phyloP scores from a whole-genome alignment of 306 rosid species.

The Sphenostylis stenocarpa region DNA sequence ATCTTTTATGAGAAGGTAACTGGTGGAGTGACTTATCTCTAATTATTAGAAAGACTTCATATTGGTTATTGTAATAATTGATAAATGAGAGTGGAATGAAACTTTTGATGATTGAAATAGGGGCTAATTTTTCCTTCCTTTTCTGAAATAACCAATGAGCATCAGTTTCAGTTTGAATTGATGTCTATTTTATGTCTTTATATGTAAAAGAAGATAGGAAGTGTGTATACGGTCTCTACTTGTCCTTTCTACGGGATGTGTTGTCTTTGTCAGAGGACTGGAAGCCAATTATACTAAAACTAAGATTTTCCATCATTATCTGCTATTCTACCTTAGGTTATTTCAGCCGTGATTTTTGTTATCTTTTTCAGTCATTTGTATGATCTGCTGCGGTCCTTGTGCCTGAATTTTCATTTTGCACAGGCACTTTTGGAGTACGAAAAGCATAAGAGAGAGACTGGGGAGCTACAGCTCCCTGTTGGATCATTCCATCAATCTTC shows the following conservation, averaged over 20 bases:
- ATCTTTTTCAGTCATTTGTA: slow-evolving; percentile 13
- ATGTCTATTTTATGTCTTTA: slow-evolving; percentile 11
- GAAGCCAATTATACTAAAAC: slow-evolving; percentile 11
- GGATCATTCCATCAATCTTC: slow-evolving; percentile 60
- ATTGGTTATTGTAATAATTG: slow-evolving; percentile 23
- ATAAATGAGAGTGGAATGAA: slow-evolving; percentile 7
- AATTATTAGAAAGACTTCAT: neutral
- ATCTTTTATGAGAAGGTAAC: slow-evolving; percentile 87
- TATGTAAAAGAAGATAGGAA: neutral
- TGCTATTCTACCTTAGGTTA: slow-evolving; percentile 24
- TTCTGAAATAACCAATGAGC: neutral
- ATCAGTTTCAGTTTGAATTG: slow-evolving; percentile 28
- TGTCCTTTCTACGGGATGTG: slow-evolving; percentile 13
- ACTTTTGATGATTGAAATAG: neutral
- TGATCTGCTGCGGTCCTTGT: slow-evolving; percentile 21
- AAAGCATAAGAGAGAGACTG: slow-evolving; percentile 70
- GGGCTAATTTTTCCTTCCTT: neutral
- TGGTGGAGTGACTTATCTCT: slow-evolving; percentile 2
- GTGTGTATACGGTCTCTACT: neutral
- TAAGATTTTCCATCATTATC: slow-evolving; percentile 12
- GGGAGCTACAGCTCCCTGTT: slow-evolving; percentile 67
- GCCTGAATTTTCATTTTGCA: slow-evolving; percentile 25
- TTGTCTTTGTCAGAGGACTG: slow-evolving; percentile 24
- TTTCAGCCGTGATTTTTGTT: slow-evolving; percentile 21
- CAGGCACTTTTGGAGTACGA: slow-evolving; percentile 88